Percentiles rank a stretch among this genome's conserved stretches.
These are phyloP conservation scores for Nemania diffusa DNA, from an alignment of 2,329 filamentous ascomycete species.

Conservation along the genomic window DNA sequence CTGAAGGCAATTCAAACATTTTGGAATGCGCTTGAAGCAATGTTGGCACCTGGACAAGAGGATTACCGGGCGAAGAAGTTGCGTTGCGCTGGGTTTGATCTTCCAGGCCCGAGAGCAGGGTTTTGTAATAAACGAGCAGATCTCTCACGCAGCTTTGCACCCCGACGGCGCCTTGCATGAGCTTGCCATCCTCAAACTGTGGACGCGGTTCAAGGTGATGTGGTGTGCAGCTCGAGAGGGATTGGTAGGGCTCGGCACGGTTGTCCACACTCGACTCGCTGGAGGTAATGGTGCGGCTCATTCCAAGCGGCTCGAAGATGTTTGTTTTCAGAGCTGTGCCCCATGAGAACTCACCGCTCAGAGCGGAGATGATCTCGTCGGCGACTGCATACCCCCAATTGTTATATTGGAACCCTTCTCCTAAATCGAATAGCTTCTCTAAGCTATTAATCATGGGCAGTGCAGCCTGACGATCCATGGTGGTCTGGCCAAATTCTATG, in stretches of 20 bases:
- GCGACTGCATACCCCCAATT: neutral
- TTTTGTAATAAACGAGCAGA: neutral
- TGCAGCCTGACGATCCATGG: neutral
- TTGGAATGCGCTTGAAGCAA: neutral
- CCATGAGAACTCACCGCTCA: neutral
- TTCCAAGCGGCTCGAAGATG: neutral
- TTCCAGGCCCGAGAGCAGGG: neutral
- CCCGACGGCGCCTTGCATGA: neutral
- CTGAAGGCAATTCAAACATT: neutral
- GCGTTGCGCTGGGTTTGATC: neutral
- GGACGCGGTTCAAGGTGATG: neutral
- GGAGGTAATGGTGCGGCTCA: neutral
- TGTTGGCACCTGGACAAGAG: neutral
- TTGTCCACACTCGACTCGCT: neutral
- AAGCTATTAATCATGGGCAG: neutral
- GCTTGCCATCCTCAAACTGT: neutral
- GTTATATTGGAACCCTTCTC: neutral
- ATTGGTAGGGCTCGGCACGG: neutral
- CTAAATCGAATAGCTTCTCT: neutral
- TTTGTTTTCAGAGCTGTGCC: neutral
- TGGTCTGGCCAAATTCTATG: neutral
- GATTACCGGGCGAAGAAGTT: neutral
- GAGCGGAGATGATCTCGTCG: neutral
- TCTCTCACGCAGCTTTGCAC: neutral
- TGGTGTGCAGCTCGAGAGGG: neutral